A percentile compares a stretch with the other conserved stretches of the same genome.
These are phyloP conservation scores for Pleurotus pulmonarius DNA, from an alignment of 768 basidiomycete species.

Conservation along the genomic window DNA sequence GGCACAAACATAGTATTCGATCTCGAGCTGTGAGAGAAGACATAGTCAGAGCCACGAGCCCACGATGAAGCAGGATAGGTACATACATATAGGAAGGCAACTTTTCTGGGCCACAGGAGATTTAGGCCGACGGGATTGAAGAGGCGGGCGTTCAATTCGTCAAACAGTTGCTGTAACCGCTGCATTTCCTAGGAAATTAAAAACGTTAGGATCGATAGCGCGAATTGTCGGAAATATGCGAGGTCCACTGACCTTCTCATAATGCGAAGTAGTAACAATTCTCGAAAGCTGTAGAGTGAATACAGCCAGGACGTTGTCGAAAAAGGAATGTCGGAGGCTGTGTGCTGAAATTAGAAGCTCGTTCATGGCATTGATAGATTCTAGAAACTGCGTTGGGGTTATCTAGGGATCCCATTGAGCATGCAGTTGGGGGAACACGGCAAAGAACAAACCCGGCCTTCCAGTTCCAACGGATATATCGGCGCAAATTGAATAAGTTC, in stretches of 20 bases:
- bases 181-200: slow-evolving; percentile 64
- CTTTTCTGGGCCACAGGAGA: slow-evolving; percentile 78
- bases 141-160: slow-evolving; percentile 62
- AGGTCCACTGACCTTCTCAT: slow-evolving; percentile 60
- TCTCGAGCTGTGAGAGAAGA: slow-evolving; percentile 66
- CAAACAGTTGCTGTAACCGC: slow-evolving; percentile 57
- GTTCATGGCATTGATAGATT: slow-evolving; percentile 90
- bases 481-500: slow-evolving; percentile 90
- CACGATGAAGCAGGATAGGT: slow-evolving; percentile 4
- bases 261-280: slow-evolving; percentile 68
- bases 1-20: slow-evolving; percentile 84
- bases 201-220: not conserved
- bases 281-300: slow-evolving; percentile 79
- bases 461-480: slow-evolving; percentile 87
- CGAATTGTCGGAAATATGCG: not conserved
- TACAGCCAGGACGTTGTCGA: slow-evolving; percentile 79
- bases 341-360: slow-evolving; percentile 84
- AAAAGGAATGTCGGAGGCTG: slow-evolving; percentile 62
- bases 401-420: slow-evolving; percentile 45
- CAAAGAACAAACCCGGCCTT: slow-evolving; percentile 64
- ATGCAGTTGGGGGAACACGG: not conserved
- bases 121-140: slow-evolving; percentile 89
- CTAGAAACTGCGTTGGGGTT: slow-evolving; percentile 84
- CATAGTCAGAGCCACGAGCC: slow-evolving; percentile 10
- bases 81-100: slow-evolving; percentile 92